Evolutionary conservation across 345 rosid species (phyloP), one percentile per base, ranked within the genome.

Genomic region (Mercurialis annua): DNA sequence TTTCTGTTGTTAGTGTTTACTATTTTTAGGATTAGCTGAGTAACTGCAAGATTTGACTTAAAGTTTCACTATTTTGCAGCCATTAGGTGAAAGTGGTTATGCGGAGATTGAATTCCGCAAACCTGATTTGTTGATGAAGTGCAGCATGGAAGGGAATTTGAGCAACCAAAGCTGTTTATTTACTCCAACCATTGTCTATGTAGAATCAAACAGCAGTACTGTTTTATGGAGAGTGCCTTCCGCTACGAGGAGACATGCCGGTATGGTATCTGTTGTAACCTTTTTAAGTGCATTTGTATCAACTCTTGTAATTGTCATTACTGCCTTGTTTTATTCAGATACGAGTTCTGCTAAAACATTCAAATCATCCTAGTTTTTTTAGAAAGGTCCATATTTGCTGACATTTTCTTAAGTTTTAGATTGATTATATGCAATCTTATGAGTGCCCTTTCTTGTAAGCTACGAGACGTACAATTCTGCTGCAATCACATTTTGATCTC

Each of bases 151-250:
- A 55, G 73, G 64, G 57, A 51, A 52, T 30, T 67, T 10, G 34
- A 69, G 29, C 34, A 65, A 67, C 5, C 68, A 72, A 46, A 70
- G 82, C 31, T 88, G 88, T 72, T 60, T 76, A 54, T 76, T 81
- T 51, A 30, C 74, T 70, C 78, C 82, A 42, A 60, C 62, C n/a
- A 10, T 31, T 15, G 77, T 65, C 21, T 2, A 40, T 64, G 53
- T 57, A 1, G 70, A 76, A 58, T 46, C 71, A 12, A 70, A 54
- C 57, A 55, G 31, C 5, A 70, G 34, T 6, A 49, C 73, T 62
- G 77, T 81, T 31, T 50, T 76, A 46, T 92, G 97, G 97, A 80
- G 71, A 44, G 78, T 92, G 56, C 93, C 97, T 40, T 74, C 84
- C 4, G 92, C 93, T 44, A 82, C 62, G 14, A 80, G 76, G 34